phyloP scores from a whole-genome alignment of 495 filamentous ascomycete species.

The Penicillium soppii region DNA sequence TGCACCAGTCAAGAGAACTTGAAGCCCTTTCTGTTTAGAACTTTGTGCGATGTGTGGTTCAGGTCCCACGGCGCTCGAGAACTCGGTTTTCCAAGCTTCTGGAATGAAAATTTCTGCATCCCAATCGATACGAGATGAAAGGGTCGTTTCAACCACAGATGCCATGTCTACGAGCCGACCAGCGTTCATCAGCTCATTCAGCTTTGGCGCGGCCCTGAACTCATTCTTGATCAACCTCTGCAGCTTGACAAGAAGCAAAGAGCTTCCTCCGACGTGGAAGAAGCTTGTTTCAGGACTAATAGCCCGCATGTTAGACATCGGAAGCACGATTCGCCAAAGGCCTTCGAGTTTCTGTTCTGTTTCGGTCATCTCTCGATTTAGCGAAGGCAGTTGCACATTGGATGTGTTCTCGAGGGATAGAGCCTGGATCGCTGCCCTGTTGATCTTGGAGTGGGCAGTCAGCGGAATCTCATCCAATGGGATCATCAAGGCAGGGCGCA shows the following conservation, averaged over 20 bases:
- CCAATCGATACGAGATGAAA: neutral
- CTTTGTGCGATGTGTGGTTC: no score
- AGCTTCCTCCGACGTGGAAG: conserved; percentile 29
- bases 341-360: no score
- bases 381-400: no score
- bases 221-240: neutral
- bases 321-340: no score
- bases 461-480: conserved; percentile 32
- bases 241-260: conserved; percentile 17
- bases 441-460: conserved; percentile 35
- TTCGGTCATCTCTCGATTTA: no score
- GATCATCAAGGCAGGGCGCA: conserved; percentile 34
- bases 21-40: no score
- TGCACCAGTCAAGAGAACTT: conserved; percentile 9
- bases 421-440: no score
- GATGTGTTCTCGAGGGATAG: no score
- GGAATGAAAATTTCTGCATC: neutral
- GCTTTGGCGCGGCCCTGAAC: neutral
- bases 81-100: neutral
- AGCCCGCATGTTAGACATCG: neutral
- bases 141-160: neutral
- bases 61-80: no score
- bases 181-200: neutral
- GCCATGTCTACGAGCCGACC: neutral
- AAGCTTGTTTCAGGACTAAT: conserved; percentile 15